Base-by-base conservation (phyloP, 73 alveolate species). In the Symbiodinium pilosum region DNA sequence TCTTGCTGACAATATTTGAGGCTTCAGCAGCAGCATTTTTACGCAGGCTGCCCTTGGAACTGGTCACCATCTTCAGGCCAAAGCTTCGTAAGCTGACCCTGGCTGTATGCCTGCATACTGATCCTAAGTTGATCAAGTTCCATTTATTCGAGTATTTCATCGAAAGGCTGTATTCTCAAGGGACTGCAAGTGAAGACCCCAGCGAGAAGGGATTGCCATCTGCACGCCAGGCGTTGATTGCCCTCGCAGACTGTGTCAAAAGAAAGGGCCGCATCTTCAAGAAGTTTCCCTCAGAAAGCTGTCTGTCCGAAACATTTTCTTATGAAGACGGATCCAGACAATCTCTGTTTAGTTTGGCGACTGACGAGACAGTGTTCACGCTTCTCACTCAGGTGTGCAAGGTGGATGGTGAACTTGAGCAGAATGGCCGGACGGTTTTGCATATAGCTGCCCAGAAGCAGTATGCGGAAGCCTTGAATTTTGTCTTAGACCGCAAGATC, bases 311-410 rank as follows among this genome's bases (percentile, higher is more conserved):
- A n/a, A n/a, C n/a, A n/a, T n/a, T n/a, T n/a, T n/a, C n/a, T n/a
- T n/a, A n/a, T n/a, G n/a, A n/a, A n/a, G 95, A 88, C 32, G 86
- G 86, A n/a, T 38, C 95, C 69, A 56, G 6, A 9, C 95, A 85
- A 16, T 88, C 95, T 0, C 77, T 88, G 47, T 64, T 40, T 69
- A 41, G 43, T 4, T 56, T 88, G 95, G 95, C 95, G 16, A 85
- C 95, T 4, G 40, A 38, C 20, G 95, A 88, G 40, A 69, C 39
- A 2, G 86, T 51, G 52, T 59, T 88, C 95, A 28, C 9, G 41
- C 26, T n/a, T 68, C n/a, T 88, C 86, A 30, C 56, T 12, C 4
- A 64, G 77, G 77, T 64, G 32, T 64, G 77, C 77, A 64, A 64
- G 1, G 77, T 64, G 77, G 21, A 32, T 18, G 77, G 77, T 2